Evolutionary conservation across 768 basidiomycete species (phyloP).

Genomic region (Porpolomopsis calyptriformis): DNA sequence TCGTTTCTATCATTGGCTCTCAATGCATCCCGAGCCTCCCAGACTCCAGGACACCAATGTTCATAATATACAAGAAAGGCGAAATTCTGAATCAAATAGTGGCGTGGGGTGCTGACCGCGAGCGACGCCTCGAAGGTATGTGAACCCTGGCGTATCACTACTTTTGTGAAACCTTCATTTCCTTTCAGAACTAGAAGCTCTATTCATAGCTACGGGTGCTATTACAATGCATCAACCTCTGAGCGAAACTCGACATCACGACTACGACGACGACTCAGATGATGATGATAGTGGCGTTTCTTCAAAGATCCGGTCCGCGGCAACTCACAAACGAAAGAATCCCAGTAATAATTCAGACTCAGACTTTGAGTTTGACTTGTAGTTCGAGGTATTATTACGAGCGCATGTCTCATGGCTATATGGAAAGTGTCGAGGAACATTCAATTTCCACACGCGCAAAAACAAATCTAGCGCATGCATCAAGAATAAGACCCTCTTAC

Average conservation of each 20-base stretch:
- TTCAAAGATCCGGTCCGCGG: constrained; percentile 44
- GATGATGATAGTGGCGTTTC: constrained; percentile 32
- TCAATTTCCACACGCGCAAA: no score
- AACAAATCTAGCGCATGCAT: no score
- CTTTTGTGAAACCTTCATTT: constrained; percentile 7
- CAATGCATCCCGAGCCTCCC: constrained; percentile 97
- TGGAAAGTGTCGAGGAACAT: no score
- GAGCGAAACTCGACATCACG: constrained; percentile 17
- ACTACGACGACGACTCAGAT: constrained; percentile 31
- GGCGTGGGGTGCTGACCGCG: constrained; percentile 72
- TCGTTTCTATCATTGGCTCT: constrained; percentile 88
- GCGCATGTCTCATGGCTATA: no score
- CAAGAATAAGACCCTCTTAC: constrained; percentile 85
- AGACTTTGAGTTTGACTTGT: constrained; percentile 74
- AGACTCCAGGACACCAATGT: constrained; percentile 80
- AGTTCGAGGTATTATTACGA: constrained; percentile 11
- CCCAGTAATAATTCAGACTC: constrained; percentile 49
- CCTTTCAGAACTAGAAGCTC: constrained; percentile 54
- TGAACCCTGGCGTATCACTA: constrained; percentile 10
- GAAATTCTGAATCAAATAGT: constrained; percentile 79
- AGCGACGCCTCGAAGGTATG: constrained; percentile 67
- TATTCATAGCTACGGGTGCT: constrained; percentile 53
- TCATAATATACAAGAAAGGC: constrained; percentile 89
- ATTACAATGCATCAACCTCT: constrained; percentile 42
- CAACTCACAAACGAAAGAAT: constrained; percentile 23